A percentile compares a stretch with the other conserved stretches of the same genome.
phyloP scores from a whole-genome alignment of 176 grass and related monocot genomes.

The Panicum miliaceum region DNA sequence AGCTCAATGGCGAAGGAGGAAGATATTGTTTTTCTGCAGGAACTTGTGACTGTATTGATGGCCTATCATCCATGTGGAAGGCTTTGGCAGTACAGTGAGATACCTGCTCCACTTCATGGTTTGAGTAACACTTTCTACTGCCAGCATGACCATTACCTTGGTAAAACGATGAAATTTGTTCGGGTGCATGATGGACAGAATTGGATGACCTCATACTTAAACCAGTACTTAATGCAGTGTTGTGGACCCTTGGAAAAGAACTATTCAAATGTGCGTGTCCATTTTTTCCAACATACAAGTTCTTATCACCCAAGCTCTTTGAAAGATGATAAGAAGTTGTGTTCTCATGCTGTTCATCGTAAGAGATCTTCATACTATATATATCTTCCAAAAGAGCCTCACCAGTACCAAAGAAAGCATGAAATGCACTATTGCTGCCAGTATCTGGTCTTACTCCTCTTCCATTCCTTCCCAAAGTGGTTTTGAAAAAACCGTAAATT shows the following conservation, averaged over 20 bases:
- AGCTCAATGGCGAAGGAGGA: constrained; percentile 30
- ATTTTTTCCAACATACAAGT: constrained; percentile 18
- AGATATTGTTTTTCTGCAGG: constrained; percentile 7
- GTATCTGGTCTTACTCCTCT: constrained; percentile 49
- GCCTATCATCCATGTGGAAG: neutral
- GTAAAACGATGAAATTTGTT: constrained; percentile 21
- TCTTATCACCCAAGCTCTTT: constrained; percentile 20
- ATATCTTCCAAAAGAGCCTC: constrained; percentile 32
- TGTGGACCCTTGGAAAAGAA: constrained; percentile 1
- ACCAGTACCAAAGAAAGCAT: constrained; percentile 23
- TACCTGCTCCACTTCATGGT: constrained; percentile 30
- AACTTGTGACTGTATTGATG: constrained; percentile 26
- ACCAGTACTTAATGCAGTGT: constrained; percentile 27
- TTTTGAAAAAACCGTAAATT: constrained; percentile 67
- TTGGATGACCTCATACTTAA: constrained; percentile 25
- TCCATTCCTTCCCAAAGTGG: constrained; percentile 60
- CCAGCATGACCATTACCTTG: constrained; percentile 24
- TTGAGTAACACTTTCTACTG: constrained; percentile 11
- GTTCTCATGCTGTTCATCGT: constrained; percentile 29
- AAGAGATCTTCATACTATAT: constrained; percentile 44
- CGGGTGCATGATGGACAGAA: constrained; percentile 14
- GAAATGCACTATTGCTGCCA: constrained; percentile 10
- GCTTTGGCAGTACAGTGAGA: constrained; percentile 4
- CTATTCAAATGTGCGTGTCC: neutral
- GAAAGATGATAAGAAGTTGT: constrained; percentile 18